phyloP scores from a whole-genome alignment of 1,284 basidiomycete genomes.

The Leccinum proliferum region DNA sequence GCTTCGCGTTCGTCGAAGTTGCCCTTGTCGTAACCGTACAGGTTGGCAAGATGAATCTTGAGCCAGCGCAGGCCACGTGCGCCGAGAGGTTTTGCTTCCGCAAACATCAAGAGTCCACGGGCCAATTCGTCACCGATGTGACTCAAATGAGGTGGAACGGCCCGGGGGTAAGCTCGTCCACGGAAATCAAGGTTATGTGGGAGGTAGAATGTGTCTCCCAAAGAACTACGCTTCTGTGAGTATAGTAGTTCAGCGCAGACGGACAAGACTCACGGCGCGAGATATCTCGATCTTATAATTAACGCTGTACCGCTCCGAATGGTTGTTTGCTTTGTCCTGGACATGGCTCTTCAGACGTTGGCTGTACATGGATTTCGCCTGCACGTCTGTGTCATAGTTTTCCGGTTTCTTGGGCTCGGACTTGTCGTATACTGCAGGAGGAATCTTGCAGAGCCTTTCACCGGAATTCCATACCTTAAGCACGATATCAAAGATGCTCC shows the following conservation, averaged over 20 bases:
- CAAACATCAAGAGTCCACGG: slow-evolving; percentile 87
- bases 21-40: slow-evolving; percentile 94
- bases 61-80: slow-evolving; percentile 79
- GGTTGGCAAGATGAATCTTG: slow-evolving; percentile 90
- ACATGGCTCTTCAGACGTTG: slow-evolving; percentile 55
- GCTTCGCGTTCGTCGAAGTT: slow-evolving; percentile 87
- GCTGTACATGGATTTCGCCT: slow-evolving; percentile 57
- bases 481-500: slow-evolving; percentile 68
- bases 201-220: slow-evolving; percentile 86
- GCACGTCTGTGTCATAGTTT: slow-evolving; percentile 62
- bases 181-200: slow-evolving; percentile 99
- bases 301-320: slow-evolving; percentile 88
- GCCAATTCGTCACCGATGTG: slow-evolving; percentile 96
- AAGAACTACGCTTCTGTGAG: slow-evolving; percentile 48
- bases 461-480: slow-evolving; percentile 83
- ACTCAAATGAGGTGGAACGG: slow-evolving; percentile 89
- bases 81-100: slow-evolving; percentile 76
- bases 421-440: slow-evolving; percentile 56
- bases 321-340: slow-evolving; percentile 72
- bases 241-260: not conserved
- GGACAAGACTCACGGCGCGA: slow-evolving; percentile 58
- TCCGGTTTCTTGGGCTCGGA: slow-evolving; percentile 64
- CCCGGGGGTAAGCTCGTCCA: slow-evolving; percentile 85
- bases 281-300: slow-evolving; percentile 99
- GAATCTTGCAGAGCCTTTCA: slow-evolving; percentile 63